Evolutionary conservation across 768 basidiomycete genomes (phyloP), one percentile per base, ranked within the genome.

Genomic region (Boletus reticulatus): DNA sequence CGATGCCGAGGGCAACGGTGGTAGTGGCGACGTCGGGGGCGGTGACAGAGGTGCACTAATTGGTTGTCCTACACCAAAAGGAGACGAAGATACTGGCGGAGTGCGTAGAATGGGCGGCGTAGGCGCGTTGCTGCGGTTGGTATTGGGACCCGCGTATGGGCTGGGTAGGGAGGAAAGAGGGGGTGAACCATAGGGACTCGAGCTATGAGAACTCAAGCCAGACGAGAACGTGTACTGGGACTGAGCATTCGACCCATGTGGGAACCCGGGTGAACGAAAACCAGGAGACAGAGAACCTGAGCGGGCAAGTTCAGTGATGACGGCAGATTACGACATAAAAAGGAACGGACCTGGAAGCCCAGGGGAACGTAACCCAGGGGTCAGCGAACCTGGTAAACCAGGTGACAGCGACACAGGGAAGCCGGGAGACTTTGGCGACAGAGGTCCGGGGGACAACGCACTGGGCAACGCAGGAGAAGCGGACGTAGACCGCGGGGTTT

Each of bases 311-410:
- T 57, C 19, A 59, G 43, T 52, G 24, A 55, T 50, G 41, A 59
- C 48, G 17, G 9, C n/a, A 58, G 8, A 17, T 52, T 36, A 61
- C 48, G 55, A 44, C 6, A 58, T 20, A 6, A 41, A 52, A 36
- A 55, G 17, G 10, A 39, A 69, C 67, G 14, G 13, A 67, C 66
- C 67, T 58, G 65, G 61, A 31, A 67, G 53, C 13, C 59, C 54
- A 48, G 66, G 67, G 14, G 67, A 67, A 9, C 59, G 65, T 1
- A 41, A 55, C 20, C 67, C 65, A 14, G 62, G 58, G 4, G 62
- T n/a, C 37, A 69, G 24, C 32, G 59, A 59, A 29, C 55, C 38
- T 27, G 64, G 67, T 1, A 62, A 46, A 19, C 67, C 58, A 12
- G 65, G 58, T 1, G 66, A 56, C 24, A 61, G 14, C 2, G 66